Evolutionary conservation across 495 filamentous ascomycete species (phyloP).

Genomic region (Penicillium steckii): DNA sequence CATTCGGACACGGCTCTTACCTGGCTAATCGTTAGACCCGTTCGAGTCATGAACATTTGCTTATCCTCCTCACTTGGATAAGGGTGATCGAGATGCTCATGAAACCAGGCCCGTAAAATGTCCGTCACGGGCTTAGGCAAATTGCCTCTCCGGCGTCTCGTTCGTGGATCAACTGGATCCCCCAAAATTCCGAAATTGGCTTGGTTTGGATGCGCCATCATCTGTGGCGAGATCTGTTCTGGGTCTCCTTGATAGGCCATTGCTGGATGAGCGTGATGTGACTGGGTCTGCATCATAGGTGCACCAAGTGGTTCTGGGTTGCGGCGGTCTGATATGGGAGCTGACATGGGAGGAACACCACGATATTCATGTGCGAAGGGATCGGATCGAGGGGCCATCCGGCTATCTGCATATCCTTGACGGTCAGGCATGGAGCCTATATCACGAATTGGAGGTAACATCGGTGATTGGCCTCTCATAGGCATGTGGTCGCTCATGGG

Average conservation of each 20-base stretch:
- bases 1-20: conserved; percentile 38
- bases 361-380: conserved; percentile 31
- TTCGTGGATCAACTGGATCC: conserved; percentile 43
- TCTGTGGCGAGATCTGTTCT: conserved; percentile 32
- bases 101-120: conserved; percentile 77
- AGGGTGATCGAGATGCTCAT: conserved; percentile 72
- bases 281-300: conserved; percentile 29
- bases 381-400: conserved; percentile 31
- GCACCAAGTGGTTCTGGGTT: conserved; percentile 27
- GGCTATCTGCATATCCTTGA: conserved; percentile 30
- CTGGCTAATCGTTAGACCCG: conserved; percentile 78
- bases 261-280: conserved; percentile 28
- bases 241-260: conserved; percentile 35
- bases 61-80: conserved; percentile 94
- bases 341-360: conserved; percentile 9
- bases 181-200: conserved; percentile 48
- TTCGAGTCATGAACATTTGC: conserved; percentile 72
- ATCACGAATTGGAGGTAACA: conserved; percentile 44
- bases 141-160: conserved; percentile 74
- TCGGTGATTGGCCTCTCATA: conserved; percentile 37
- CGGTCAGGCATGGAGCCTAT: conserved; percentile 37
- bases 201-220: conserved; percentile 31
- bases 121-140: conserved; percentile 84
- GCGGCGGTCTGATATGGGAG: conserved; percentile 24
- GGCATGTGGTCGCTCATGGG: conserved; percentile 19